Percentiles rank a stretch among this genome's conserved stretches.
These are phyloP conservation scores for Verticillium isaacii DNA, from an alignment of 2,329 filamentous ascomycete species.

Conservation along the genomic window DNA sequence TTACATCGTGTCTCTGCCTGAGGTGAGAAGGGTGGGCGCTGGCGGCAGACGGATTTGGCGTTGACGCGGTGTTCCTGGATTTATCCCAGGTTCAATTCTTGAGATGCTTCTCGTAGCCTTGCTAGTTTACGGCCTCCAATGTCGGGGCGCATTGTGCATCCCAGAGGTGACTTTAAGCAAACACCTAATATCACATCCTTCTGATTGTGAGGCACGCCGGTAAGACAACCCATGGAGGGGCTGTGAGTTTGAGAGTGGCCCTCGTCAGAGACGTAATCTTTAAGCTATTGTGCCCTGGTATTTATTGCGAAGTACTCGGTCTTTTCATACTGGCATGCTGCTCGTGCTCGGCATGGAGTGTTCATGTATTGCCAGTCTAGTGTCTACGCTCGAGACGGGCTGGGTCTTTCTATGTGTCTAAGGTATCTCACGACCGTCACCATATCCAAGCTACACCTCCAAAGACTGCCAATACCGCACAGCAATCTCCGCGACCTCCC, in stretches of 20 bases:
- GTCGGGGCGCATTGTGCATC: not conserved
- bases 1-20: too few species aligned
- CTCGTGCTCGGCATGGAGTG: not conserved
- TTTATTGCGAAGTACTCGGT: not conserved
- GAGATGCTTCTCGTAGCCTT: not conserved
- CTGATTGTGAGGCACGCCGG: not conserved
- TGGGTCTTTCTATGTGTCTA: too few species aligned
- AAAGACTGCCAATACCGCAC: slow-evolving; percentile 25
- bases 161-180: not conserved
- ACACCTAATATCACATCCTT: not conserved
- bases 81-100: not conserved
- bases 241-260: not conserved
- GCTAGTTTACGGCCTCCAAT: not conserved
- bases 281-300: too few species aligned
- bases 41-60: not conserved
- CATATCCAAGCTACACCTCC: not conserved
- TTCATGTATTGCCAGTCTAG: too few species aligned
- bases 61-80: not conserved
- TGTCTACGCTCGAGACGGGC: too few species aligned
- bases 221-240: not conserved
- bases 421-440: not conserved
- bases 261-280: not conserved
- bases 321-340: not conserved
- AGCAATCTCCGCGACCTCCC: slow-evolving; percentile 46
- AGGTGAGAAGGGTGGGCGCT: too few species aligned